A percentile compares a stretch with the other conserved stretches of the same genome.
Evolutionary conservation across 495 filamentous ascomycete genomes (phyloP).

Genomic region (Bacidia rubella): DNA sequence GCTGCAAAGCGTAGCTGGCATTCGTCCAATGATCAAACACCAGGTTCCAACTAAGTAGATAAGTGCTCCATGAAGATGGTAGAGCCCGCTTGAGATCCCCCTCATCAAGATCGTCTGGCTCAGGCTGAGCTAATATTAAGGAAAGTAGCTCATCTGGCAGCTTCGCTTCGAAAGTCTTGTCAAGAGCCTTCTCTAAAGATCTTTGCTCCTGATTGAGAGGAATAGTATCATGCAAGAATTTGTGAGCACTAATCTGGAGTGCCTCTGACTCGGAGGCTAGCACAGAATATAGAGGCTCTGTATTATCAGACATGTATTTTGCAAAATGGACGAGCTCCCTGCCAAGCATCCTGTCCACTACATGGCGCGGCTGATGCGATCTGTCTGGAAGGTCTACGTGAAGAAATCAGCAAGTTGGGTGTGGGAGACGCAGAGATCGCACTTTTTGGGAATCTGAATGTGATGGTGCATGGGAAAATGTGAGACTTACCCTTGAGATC

Average conservation of each 20-base stretch:
- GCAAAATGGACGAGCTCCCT: constrained; percentile 49
- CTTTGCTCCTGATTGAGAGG: constrained; percentile 66
- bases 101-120: constrained; percentile 24
- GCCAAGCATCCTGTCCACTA: constrained; percentile 55
- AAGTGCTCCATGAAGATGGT: constrained; percentile 45
- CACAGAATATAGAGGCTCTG: constrained; percentile 52
- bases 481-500: constrained; percentile 15
- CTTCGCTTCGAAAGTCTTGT: constrained; percentile 50
- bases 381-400: constrained; percentile 32
- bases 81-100: constrained; percentile 36
- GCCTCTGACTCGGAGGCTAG: constrained; percentile 60
- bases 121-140: constrained; percentile 41
- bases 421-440: constrained; percentile 3
- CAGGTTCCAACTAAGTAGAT: constrained; percentile 83
- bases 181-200: constrained; percentile 66
- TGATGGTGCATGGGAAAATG: background rate
- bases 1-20: constrained; percentile 65
- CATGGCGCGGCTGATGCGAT: constrained; percentile 48
- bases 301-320: constrained; percentile 37
- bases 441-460: background rate
- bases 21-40: constrained; percentile 77
- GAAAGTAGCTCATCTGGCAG: constrained; percentile 60
- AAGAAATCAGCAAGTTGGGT: constrained; percentile 8
- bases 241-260: constrained; percentile 70
- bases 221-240: constrained; percentile 63